Evolutionary conservation across 176 grass and related monocot species (phyloP), one percentile per base, ranked within the genome.

Genomic region (Musa beccarii): DNA sequence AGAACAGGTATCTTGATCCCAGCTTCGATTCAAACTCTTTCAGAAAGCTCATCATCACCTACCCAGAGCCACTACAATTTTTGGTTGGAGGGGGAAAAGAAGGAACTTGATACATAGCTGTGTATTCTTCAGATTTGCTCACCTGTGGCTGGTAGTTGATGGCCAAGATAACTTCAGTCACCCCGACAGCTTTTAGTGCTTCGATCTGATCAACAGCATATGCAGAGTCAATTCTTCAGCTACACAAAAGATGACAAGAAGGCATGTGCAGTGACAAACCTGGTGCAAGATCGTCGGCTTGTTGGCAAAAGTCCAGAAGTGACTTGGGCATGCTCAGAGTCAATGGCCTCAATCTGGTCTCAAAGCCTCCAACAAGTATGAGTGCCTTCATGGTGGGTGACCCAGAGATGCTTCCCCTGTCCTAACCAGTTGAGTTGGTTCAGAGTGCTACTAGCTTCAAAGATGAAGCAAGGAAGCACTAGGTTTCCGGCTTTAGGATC

Each of bases 101-200:
- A 24, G 6, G 21, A 53, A 43, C 15, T 5, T 52, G 8, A 72
- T 13, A 22, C 23, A 53, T 22, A 16, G 53, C 9, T 11, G 9
- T 25, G 0, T 24, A 12, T 53, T 72, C 26, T 53, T 72, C 26
- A 70, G 8, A 55, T 10, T 61, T 21, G 55, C 55, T 75, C 28
- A 75, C 73, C 55, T 75, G 73, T 50, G 73, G 73, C 73, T 62
- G 73, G 54, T 75, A 75, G 63, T 61, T 75, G 23, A 75, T 75
- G 55, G 73, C 73, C 12, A 75, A 62, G 17, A 75, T 75, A 4
- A 75, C 54, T 75, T 75, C 73, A 8, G 54, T 75, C 29, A 63
- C 73, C 11, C 73, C 73, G 49, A 50, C 24, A 61, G 73, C 25
- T 75, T 75, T 20, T 62, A 75, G 73, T 10, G 29, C 29, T 61